Conservation (phyloP, 305 asterid genomes). For the Solanum hybrid region DNA sequence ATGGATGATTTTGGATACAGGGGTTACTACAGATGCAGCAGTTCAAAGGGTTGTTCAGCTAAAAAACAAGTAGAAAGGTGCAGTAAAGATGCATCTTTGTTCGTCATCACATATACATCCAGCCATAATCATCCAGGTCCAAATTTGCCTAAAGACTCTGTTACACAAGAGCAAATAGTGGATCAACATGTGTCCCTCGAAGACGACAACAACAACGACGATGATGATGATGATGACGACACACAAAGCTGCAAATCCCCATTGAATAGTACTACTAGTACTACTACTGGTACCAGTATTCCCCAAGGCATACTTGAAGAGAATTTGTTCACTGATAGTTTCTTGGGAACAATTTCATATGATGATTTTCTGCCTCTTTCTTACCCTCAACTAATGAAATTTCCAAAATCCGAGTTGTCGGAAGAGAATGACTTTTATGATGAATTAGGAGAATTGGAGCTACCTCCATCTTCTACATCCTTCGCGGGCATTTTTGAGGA, state of each 20-base stretch:
- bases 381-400: slow-evolving; percentile 15
- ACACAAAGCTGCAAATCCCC: slow-evolving; percentile 30
- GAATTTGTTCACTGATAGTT: slow-evolving; percentile 20
- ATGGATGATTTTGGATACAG: slow-evolving; percentile 26
- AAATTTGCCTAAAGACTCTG: slow-evolving; percentile 7
- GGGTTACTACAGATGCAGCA: slow-evolving; percentile 84
- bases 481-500: slow-evolving; percentile 14
- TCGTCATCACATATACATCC: slow-evolving; percentile 52
- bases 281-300: slow-evolving; percentile 13
- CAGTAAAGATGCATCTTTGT: slow-evolving; percentile 58
- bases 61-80: slow-evolving; percentile 77
- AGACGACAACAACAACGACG: neutral
- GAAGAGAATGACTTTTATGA: slow-evolving; percentile 67
- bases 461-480: slow-evolving; percentile 51
- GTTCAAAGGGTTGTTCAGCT: slow-evolving; percentile 77
- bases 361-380: slow-evolving; percentile 17
- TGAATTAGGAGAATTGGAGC: slow-evolving; percentile 54
- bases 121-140: slow-evolving; percentile 60
- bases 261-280: slow-evolving; percentile 12
- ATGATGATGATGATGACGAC: neutral
- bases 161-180: neutral
- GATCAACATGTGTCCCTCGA: neutral
- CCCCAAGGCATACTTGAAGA: slow-evolving; percentile 12
- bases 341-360: slow-evolving; percentile 9
- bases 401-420: slow-evolving; percentile 20